These are phyloP conservation scores for Babesia gibsoni DNA, from an alignment of 169 alveolate species.

Conservation along the genomic window DNA sequence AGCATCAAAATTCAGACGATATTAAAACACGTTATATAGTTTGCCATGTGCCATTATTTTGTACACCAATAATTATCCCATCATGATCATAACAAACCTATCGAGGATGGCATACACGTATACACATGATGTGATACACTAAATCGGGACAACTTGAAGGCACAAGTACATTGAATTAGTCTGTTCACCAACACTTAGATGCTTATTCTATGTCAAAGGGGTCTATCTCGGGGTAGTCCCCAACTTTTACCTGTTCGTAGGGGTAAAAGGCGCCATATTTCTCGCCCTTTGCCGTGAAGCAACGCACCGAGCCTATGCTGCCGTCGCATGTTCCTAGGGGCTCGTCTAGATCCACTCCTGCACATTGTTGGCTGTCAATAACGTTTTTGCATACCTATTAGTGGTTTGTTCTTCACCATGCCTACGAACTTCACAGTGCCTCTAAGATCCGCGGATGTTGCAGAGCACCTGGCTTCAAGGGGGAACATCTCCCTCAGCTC, in stretches of 20 bases:
- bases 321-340: constrained; percentile 89
- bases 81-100: no score
- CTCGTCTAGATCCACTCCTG: constrained; percentile 87
- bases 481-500: constrained; percentile 39
- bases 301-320: constrained; percentile 60
- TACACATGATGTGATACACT: no score
- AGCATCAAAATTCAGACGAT: no score
- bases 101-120: no score
- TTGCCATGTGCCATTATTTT: no score
- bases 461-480: constrained; percentile 56
- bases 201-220: constrained; percentile 74
- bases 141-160: no score
- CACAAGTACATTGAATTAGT: no score
- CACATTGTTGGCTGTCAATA: constrained; percentile 4
- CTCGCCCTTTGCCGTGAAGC: constrained; percentile 76
- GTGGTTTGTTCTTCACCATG: constrained; percentile 33
- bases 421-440: constrained; percentile 64
- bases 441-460: constrained; percentile 53
- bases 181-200: no score
- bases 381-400: constrained; percentile 3
- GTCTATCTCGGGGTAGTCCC: constrained; percentile 86
- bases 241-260: constrained; percentile 79
- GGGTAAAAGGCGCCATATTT: constrained; percentile 80
- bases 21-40: no score
- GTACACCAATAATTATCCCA: no score